phyloP scores from a whole-genome alignment of 139 green algal genomes.

The Chlorella sp. region DNA sequence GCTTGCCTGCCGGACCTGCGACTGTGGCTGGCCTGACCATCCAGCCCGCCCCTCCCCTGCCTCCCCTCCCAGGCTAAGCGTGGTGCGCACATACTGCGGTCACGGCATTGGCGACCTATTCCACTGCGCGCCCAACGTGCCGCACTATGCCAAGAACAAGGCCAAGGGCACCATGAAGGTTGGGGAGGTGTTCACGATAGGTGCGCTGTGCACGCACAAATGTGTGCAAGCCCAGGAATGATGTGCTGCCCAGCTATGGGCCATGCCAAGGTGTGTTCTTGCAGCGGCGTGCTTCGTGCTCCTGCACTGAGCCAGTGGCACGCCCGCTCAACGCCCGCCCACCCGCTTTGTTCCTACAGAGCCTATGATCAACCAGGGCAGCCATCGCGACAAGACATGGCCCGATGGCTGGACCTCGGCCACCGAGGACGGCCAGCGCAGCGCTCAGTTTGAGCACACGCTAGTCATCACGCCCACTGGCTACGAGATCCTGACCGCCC shows the following conservation, averaged over 20 bases:
- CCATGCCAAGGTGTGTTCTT: no score
- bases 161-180: constrained; percentile 92
- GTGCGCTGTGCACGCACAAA: no score
- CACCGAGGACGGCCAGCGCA: constrained; percentile 89
- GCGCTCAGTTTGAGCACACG: constrained; percentile 96
- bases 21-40: no score
- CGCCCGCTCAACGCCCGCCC: neutral
- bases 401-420: constrained; percentile 96
- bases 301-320: no score
- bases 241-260: no score
- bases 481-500: constrained; percentile 84
- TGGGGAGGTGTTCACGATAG: constrained; percentile 95
- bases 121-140: constrained; percentile 97
- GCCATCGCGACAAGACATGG: constrained; percentile 88
- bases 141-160: constrained; percentile 96
- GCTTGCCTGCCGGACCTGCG: no score
- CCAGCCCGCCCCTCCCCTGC: neutral
- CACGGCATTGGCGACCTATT: constrained; percentile 98
- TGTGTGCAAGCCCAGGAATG: no score
- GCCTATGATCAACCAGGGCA: constrained; percentile 96
- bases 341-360: neutral
- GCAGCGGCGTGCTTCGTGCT: no score
- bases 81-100: constrained; percentile 96
- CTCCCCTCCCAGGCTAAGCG: constrained; percentile 66
- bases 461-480: constrained; percentile 88